Evolutionary conservation across 176 grass and related monocot genomes (phyloP), one percentile per base, ranked within the genome.

Genomic region (Triticum turgidum): DNA sequence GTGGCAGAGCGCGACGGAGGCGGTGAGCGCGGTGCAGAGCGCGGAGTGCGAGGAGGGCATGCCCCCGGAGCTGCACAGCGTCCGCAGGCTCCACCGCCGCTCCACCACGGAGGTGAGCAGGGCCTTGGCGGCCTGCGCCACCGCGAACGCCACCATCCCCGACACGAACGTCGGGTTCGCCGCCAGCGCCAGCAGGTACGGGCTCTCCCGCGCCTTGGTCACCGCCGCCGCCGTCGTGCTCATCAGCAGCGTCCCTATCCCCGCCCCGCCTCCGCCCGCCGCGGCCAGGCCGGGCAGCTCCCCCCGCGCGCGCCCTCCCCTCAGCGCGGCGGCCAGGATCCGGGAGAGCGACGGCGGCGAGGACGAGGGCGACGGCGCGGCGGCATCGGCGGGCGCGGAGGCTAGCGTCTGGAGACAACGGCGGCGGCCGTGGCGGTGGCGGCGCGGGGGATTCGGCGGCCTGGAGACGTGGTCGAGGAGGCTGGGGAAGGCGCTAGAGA

Each of bases 11-110:
- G 94, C 97, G 70, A 98, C 92, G 41, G 97, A 96, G 1, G 97
- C 87, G 8, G 97, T 96, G 68, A 98, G 90, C 85, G 97, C 97
- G 13, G 87, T 98, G 81, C 97, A 96, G 38, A 98, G 90, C 77
- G 94, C 91, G 11, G 94, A 94, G 85, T 98, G 97, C 17, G 97
- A 98, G 71, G 97, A 98, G 51, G 97, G 97, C 97, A 98, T 98
- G 59, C 94, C 97, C 7, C 97, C 97, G 63, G 89, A 98, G 78
- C 94, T 94, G 81, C 94, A 94, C 29, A 98, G 78, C 90, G 96
- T 88, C 82, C 94, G 77, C 47, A 80, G 79, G 86, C 91, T 92
- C 93, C 97, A 94, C 80, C 92, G 92, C 85, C 92, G 82, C 82
- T 98, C 97, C 47, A 98, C 88, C 59, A 98, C 92, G 76, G 94